Base-by-base conservation (phyloP, 148 eudicot species). In the Chenopodium berlandieri region DNA sequence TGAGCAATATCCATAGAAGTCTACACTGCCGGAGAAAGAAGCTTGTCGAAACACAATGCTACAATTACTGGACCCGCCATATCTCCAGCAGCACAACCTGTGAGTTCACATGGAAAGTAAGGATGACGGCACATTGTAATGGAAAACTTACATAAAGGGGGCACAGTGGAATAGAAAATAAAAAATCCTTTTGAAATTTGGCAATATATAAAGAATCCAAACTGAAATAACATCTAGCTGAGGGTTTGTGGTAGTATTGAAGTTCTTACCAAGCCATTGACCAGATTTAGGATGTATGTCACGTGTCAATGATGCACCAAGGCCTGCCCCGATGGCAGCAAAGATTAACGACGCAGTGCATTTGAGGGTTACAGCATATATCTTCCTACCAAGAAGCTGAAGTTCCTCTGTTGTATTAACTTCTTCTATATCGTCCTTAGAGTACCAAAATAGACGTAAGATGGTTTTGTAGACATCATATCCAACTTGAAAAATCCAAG, bases 401-500 rank as follows among this genome's bases (percentile, higher is more conserved):
- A 90, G 71, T 78, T 91, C 88, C 81, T 90, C 88, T 76, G 68
- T 73, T 65, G 75, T 79, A 78, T 96, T 86, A 47, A 77, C 89
- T 14, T 80, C 85, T 46, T 86, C 93, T 52, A 70, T 8, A 4
- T 92, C 94, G 13, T 84, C 90, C 71, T 78, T 84, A 20, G 90
- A 27, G 80, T 84, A 85, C 54, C 54, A 50, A 37, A 83, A 84
- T 23, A 87, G 56, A 60, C 78, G 81, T 70, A 84, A 77, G 74
- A 96, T 83, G 83, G 90, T 86, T 63, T 85, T 89, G 76, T 91
- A 96, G 22, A 86, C 76, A 79, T 94, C 97, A 19, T 90, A 81
- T 81, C 97, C 95, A 70, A 92, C 91, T 90, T 96, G 98, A 79
- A 96, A 95, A 34, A 94, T 77, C 98, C 98, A 96, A 67, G 97